A percentile compares a stretch with the other conserved stretches of the same genome.
phyloP scores from a whole-genome alignment of 129 eudicot genomes.

The Pittosporum tobira region DNA sequence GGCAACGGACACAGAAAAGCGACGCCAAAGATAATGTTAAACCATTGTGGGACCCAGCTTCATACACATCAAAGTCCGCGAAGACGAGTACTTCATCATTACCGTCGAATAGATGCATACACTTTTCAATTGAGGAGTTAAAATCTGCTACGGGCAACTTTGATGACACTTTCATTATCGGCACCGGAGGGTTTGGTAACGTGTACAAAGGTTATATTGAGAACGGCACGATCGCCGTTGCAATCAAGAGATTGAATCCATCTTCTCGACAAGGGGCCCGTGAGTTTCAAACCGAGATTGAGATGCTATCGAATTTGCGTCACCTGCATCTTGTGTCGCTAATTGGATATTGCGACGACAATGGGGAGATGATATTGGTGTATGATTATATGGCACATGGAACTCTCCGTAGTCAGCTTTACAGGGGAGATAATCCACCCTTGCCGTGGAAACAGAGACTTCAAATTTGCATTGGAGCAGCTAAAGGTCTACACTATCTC shows the following conservation, averaged over 20 bases:
- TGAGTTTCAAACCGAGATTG: constrained; percentile 20
- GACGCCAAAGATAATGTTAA: not conserved
- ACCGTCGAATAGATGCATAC: constrained; percentile 12
- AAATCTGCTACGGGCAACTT: constrained; percentile 21
- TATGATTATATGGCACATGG: constrained; percentile 22
- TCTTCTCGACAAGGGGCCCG: constrained; percentile 17
- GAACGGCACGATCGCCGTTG: constrained; percentile 10
- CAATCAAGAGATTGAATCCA: constrained; percentile 23
- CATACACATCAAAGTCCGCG: not conserved
- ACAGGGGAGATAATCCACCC: constrained; percentile 7
- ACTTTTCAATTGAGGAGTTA: constrained; percentile 15
- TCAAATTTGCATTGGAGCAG: constrained; percentile 23
- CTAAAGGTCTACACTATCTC: constrained; percentile 22
- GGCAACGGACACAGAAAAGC: not conserved
- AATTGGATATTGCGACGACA: constrained; percentile 20
- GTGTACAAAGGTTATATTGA: constrained; percentile 27
- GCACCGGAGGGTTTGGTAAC: constrained; percentile 23
- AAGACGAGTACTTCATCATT: not conserved
- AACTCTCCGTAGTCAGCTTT: constrained; percentile 18
- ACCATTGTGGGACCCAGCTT: not conserved
- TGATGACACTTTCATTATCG: constrained; percentile 12
- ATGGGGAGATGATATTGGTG: constrained; percentile 23
- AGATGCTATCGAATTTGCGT: constrained; percentile 16
- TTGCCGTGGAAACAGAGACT: constrained; percentile 23
- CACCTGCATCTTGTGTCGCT: constrained; percentile 23